Conservation (phyloP, 129 eudicot genomes). For the carrot (Daucus carota) region DNA sequence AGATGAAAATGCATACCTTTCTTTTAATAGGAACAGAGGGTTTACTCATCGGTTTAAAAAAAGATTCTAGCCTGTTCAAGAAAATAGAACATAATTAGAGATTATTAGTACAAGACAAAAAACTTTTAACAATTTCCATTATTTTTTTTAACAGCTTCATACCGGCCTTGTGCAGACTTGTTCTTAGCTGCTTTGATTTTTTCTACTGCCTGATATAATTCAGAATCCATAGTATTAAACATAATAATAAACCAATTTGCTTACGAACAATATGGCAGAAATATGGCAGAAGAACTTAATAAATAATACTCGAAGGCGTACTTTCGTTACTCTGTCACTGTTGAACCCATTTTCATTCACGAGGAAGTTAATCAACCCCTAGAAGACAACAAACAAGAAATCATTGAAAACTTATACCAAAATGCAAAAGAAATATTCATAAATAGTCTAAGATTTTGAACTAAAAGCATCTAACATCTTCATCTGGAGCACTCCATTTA, state of each 20-base stretch:
- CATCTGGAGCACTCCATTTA: constrained; percentile 92
- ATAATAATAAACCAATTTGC: neutral
- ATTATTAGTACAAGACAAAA: constrained; percentile 10
- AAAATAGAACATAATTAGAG: neutral
- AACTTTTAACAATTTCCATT: neutral
- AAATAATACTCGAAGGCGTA: constrained; percentile 9
- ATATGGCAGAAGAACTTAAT: neutral
- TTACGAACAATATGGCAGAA: neutral
- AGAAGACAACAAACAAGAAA: constrained; percentile 11
- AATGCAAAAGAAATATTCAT: neutral
- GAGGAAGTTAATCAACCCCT: constrained; percentile 83
- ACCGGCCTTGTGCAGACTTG: constrained; percentile 86
- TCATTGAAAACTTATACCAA: neutral
- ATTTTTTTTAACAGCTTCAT: constrained; percentile 12
- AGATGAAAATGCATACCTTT: constrained; percentile 41
- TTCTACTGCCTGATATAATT: constrained; percentile 48
- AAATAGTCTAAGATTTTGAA: neutral
- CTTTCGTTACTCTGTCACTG: constrained; percentile 79
- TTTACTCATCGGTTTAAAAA: constrained; percentile 66
- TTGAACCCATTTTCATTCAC: constrained; percentile 96
- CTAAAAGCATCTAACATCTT: constrained; percentile 50
- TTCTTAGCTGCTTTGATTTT: constrained; percentile 92
- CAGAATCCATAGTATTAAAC: constrained; percentile 7
- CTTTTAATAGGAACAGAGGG: constrained; percentile 59
- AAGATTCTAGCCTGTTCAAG: constrained; percentile 70